Evolutionary conservation across 1,139 yeast genomes (phyloP), one percentile per base, ranked within the genome.

Genomic region (Lodderomyces pseudojiufengensis): DNA sequence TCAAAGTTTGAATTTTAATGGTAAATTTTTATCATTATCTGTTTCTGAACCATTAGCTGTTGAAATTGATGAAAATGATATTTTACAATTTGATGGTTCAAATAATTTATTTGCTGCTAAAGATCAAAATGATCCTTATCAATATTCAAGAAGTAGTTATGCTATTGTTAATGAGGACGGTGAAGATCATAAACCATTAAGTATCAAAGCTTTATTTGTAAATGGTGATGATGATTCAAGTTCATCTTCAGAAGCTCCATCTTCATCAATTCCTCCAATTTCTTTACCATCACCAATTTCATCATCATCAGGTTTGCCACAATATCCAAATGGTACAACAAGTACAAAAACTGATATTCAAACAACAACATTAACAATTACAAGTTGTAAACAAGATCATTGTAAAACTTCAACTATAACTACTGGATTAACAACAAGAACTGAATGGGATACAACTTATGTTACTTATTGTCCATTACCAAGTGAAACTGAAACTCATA

Each of bases 101-200:
- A 37, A 57, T 28, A 41, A 46, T 26, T 54, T 65, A 50, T 65
- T 52, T 47, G 76, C 71, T 29, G 61, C 65, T 45, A 61, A 58
- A 51, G 57, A 69, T 53, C 51, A 63, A 46, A 48, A 50, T 24
- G 77, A 72, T 45, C 74, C 75, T 16, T 66, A 70, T 57, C 32
- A 43, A n/a, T 65, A 61, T 55, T 65, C 76, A 23, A 32, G 51
- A 26, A 24, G 34, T 6, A 26, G 41, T 13, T 66, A 50, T 43
- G 63, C 57, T 34, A 51, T 65, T 35, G 46, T 50, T 23, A 44
- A 44, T 40, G 29, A 32, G n/a, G 29, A 27, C 11, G 44, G 33
- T 13, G 42, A 43, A 5, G 59, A 47, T 27, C 55, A 59, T 37
- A 38, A 47, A 30, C 48, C 58, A 21, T 32, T 60, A 25, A 47